A percentile compares a stretch with the other conserved stretches of the same genome.
These are phyloP conservation scores for Xerophyta viscosa DNA, from an alignment of 106 monocot genomes.

Conservation along the genomic window DNA sequence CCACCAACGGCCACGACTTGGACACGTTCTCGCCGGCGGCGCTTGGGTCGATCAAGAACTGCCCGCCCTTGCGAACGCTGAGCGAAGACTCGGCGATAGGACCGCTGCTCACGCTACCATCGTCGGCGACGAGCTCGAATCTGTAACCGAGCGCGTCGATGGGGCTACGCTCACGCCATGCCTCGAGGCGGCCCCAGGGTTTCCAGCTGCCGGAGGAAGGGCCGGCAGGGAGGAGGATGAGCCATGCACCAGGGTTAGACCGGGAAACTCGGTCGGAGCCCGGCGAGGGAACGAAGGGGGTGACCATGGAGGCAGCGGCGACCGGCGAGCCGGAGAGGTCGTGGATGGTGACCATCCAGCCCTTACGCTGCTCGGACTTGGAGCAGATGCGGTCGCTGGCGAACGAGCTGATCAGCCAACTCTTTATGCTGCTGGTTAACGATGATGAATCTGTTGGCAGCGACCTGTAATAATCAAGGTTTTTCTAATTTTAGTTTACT, in stretches of 20 bases:
- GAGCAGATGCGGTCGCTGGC: slow-evolving; percentile 2
- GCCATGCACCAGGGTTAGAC: slow-evolving; percentile 85
- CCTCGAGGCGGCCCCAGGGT: slow-evolving; percentile 80
- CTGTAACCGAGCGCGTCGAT: slow-evolving; percentile 47
- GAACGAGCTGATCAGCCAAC: too few species aligned
- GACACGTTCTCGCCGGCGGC: slow-evolving; percentile 2
- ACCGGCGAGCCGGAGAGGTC: slow-evolving; percentile 84
- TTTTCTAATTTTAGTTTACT: too few species aligned
- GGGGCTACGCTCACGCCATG: slow-evolving; percentile 66
- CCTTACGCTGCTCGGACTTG: slow-evolving; percentile 50
- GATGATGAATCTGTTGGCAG: slow-evolving; percentile 14
- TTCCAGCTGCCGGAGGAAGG: slow-evolving; percentile 45
- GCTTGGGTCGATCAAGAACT: slow-evolving; percentile 39
- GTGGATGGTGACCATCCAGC: slow-evolving; percentile 92
- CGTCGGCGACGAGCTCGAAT: slow-evolving; percentile 44
- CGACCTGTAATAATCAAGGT: slow-evolving; percentile 15
- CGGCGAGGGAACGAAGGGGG: slow-evolving; percentile 84
- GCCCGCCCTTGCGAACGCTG: slow-evolving; percentile 43
- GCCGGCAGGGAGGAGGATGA: slow-evolving; percentile 46
- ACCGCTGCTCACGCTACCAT: slow-evolving; percentile 10
- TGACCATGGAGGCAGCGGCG: slow-evolving; percentile 78
- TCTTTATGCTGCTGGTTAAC: slow-evolving; percentile 8
- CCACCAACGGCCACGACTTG: slow-evolving; percentile 14
- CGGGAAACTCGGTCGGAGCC: slow-evolving; percentile 63
- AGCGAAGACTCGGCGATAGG: slow-evolving; percentile 50